phyloP scores from a whole-genome alignment of 257 asterid species.

The Knoxia roxburghii region DNA sequence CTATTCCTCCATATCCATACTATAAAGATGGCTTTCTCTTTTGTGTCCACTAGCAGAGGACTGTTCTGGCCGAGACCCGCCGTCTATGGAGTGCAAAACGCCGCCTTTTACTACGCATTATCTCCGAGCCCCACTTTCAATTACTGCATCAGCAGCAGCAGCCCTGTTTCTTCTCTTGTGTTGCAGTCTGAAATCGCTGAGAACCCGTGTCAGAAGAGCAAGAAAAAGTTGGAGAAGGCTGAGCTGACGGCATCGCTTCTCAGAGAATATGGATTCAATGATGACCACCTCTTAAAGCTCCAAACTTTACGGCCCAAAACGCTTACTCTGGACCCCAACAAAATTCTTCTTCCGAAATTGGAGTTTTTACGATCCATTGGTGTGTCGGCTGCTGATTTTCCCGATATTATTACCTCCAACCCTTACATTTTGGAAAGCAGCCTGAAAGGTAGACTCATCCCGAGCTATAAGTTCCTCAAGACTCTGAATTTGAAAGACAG shows the following conservation, averaged over 20 bases:
- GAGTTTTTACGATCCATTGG: conserved; percentile 13
- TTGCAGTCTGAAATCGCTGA: neutral
- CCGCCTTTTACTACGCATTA: neutral
- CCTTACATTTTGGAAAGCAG: conserved; percentile 3
- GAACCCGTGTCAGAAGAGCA: neutral
- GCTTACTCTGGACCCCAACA: conserved; percentile 5
- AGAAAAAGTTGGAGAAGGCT: neutral
- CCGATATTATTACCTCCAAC: conserved; percentile 2
- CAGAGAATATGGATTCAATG: conserved; percentile 8
- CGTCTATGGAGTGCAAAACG: neutral
- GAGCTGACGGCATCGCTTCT: conserved; percentile 4
- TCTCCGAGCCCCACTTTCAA: neutral
- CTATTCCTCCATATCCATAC: too few relatives aligned
- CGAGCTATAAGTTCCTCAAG: conserved; percentile 8
- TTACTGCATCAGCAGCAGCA: neutral
- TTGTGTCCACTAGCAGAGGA: neutral
- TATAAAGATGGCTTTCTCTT: neutral
- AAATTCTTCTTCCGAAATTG: conserved; percentile 4
- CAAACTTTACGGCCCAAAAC: conserved; percentile 7
- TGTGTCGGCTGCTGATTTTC: conserved; percentile 10
- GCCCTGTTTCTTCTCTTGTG: neutral
- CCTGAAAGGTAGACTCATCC: conserved; percentile 8
- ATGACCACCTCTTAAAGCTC: conserved; percentile 11
- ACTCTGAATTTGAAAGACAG: neutral
- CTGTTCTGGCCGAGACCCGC: neutral